phyloP scores from a whole-genome alignment of 2,329 filamentous ascomycete species.

The Botryosphaeria dothidea region DNA sequence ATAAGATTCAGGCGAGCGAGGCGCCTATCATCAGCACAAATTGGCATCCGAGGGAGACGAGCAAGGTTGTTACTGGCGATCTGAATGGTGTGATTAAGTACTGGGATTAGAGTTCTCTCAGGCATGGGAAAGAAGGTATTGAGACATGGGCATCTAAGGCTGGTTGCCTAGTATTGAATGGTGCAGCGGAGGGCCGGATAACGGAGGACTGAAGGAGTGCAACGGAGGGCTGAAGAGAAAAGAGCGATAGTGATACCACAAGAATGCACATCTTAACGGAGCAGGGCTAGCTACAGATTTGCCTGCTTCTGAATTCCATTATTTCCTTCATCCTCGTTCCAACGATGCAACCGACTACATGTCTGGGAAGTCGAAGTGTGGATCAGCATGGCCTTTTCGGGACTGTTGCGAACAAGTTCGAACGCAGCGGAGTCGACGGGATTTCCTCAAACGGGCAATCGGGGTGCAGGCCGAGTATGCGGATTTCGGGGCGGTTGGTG shows the following conservation, averaged over 20 bases:
- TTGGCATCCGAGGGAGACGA: constrained; percentile 98
- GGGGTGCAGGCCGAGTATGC: background rate
- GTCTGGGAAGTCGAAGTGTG: no score
- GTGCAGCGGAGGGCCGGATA: no score
- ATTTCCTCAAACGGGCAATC: background rate
- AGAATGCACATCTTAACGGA: background rate
- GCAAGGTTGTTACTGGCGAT: constrained; percentile 88
- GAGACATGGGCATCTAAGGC: no score
- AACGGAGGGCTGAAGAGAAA: background rate
- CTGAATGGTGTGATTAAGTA: constrained; percentile 86
- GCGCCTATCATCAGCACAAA: constrained; percentile 81
- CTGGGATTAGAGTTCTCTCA: constrained; percentile 69
- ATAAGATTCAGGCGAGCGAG: constrained; percentile 87
- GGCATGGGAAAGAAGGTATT: no score
- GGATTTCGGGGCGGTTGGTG: background rate
- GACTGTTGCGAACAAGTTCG: constrained; percentile 3
- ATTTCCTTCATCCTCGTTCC: no score
- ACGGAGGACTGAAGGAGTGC: no score
- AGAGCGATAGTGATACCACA: background rate
- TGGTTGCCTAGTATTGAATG: no score
- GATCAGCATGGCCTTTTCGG: no score
- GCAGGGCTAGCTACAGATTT: background rate
- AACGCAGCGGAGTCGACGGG: background rate
- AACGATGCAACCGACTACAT: no score
- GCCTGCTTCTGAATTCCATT: background rate